Evolutionary conservation across 176 grass and related monocot species (phyloP).

Genomic region (Metroxylon sagu): DNA sequence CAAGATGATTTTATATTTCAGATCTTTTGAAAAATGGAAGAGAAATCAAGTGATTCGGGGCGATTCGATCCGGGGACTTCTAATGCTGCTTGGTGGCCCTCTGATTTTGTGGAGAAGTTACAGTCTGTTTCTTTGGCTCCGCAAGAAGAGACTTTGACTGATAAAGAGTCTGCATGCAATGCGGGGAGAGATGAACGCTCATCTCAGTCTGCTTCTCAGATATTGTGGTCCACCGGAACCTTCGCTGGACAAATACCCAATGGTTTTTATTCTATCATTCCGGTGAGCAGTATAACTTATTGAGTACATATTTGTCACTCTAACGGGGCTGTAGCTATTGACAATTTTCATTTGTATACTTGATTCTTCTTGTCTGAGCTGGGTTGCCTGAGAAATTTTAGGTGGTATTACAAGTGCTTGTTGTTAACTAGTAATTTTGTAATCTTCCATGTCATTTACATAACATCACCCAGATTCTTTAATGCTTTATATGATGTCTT

Average conservation of each 20-base stretch:
- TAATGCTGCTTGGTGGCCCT: slow-evolving; percentile 68
- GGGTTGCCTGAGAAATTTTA: no score
- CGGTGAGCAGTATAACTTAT: slow-evolving; percentile 41
- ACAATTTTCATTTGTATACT: no score
- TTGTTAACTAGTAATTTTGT: no score
- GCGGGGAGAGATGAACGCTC: slow-evolving; percentile 25
- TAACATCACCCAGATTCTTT: no score
- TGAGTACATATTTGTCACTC: no score
- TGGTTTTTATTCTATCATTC: slow-evolving; percentile 97
- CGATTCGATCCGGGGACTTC: slow-evolving; percentile 48
- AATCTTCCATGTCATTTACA: no score
- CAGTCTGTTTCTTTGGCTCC: slow-evolving; percentile 69
- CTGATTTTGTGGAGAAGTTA: slow-evolving; percentile 66
- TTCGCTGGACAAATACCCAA: slow-evolving; percentile 81
- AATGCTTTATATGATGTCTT: no score
- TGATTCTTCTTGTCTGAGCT: no score
- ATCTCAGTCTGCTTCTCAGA: slow-evolving; percentile 73
- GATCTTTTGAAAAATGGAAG: slow-evolving; percentile 54
- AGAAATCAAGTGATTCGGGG: slow-evolving; percentile 47
- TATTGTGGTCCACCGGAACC: slow-evolving; percentile 79
- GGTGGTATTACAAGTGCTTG: no score
- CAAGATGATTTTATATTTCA: slow-evolving; percentile 12
- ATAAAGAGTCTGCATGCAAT: slow-evolving; percentile 29
- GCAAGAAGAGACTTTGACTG: slow-evolving; percentile 41
- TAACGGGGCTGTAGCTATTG: no score